Conservation (phyloP, 2,329 filamentous ascomycete genomes). For the Teratosphaeria pseudoeucalypti region DNA sequence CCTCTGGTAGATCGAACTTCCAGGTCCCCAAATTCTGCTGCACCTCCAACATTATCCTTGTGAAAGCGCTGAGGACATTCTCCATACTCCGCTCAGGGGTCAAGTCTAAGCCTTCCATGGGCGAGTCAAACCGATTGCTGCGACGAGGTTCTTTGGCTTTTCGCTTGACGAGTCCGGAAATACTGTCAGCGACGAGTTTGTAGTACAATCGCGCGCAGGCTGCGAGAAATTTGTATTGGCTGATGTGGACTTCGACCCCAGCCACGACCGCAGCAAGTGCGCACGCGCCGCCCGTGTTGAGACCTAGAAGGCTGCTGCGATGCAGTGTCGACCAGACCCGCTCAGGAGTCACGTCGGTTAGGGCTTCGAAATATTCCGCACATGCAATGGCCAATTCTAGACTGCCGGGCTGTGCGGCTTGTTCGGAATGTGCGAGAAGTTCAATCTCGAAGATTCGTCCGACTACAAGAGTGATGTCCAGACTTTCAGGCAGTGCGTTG, state of each 20-base stretch:
- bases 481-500: conserved; percentile 40
- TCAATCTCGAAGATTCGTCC: conserved; percentile 75
- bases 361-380: conserved; percentile 65
- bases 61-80: conserved; percentile 60
- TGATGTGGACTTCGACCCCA: conserved; percentile 67
- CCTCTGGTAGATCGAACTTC: conserved; percentile 62
- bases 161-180: conserved; percentile 57
- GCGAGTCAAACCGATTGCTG: conserved; percentile 38
- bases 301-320: conserved; percentile 67
- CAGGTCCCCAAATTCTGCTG: conserved; percentile 79
- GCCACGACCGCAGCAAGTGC: conserved; percentile 69
- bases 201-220: conserved; percentile 66
- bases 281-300: conserved; percentile 59
- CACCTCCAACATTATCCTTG: conserved; percentile 66
- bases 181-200: conserved; percentile 63
- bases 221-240: conserved; percentile 66
- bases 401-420: conserved; percentile 52
- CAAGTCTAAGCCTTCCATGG: conserved; percentile 46
- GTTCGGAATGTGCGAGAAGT: conserved; percentile 37
- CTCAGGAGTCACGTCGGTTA: conserved; percentile 63
- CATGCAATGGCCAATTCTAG: conserved; percentile 62
- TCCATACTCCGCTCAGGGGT: conserved; percentile 70
- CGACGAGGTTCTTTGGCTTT: conserved; percentile 38
- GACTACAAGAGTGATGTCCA: conserved; percentile 70
- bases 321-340: conserved; percentile 84